phyloP scores from a whole-genome alignment of 2,329 filamentous ascomycete species.

The Verticillium nubilum region DNA sequence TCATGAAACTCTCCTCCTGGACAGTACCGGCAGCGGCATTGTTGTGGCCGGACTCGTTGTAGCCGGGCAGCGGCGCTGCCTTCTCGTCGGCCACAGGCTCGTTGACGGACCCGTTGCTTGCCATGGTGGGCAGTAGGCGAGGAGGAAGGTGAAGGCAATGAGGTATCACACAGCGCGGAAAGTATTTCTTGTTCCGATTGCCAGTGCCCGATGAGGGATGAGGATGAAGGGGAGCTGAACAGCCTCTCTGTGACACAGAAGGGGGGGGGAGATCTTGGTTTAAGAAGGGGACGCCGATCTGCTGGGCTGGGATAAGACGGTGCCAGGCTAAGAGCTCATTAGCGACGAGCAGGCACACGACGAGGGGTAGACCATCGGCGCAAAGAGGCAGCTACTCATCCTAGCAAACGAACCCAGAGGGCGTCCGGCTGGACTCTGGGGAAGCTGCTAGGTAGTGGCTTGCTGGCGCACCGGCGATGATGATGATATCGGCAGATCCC shows the following conservation, averaged over 20 bases:
- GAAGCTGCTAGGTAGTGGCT: not conserved
- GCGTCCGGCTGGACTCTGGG: not conserved
- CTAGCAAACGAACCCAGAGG: not conserved
- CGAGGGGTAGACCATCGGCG: not conserved
- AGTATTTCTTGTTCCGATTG: not conserved
- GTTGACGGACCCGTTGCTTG: not conserved
- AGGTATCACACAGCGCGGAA: not conserved
- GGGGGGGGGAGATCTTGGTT: not conserved
- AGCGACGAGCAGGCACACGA: not conserved
- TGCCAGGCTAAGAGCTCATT: not conserved
- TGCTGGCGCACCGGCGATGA: not conserved
- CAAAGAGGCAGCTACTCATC: not conserved
- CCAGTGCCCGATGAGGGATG: not conserved
- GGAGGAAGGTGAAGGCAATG: not conserved
- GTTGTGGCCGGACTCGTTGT: not conserved
- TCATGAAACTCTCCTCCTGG: conserved; percentile 3
- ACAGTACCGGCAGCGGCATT: not conserved
- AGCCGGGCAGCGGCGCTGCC: not conserved
- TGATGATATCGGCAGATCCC: not conserved
- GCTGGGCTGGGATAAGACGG: not conserved
- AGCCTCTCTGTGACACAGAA: not conserved
- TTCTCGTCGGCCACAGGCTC: not conserved
- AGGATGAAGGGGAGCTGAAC: not conserved
- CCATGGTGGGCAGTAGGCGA: not conserved
- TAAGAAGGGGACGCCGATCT: not conserved